phyloP scores from a whole-genome alignment of 108 stramenopile species.

The Cyclostephanos tholiformis region DNA sequence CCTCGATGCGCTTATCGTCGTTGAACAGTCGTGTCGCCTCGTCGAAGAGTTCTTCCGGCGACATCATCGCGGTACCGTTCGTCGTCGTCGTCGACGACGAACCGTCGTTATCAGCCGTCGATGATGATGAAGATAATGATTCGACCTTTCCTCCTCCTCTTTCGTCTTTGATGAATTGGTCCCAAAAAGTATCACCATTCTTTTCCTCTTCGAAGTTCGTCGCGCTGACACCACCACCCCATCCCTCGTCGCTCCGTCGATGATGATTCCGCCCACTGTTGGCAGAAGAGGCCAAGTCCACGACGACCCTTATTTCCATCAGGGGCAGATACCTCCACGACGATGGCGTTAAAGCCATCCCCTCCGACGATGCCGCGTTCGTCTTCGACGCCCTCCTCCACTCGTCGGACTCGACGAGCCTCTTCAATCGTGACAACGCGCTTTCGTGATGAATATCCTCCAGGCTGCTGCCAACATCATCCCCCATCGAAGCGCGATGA shows the following conservation, averaged over 20 bases:
- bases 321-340: no score
- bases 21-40: slow-evolving; percentile 65
- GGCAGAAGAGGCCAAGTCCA: no score
- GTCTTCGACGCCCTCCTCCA: background rate
- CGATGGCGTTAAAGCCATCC: background rate
- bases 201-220: background rate
- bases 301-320: no score
- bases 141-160: slow-evolving; percentile 19
- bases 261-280: background rate
- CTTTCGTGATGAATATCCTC: no score
- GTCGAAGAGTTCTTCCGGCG: slow-evolving; percentile 78
- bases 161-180: slow-evolving; percentile 6
- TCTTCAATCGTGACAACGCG: no score
- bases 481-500: slow-evolving; percentile 39
- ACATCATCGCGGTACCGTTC: slow-evolving; percentile 13
- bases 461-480: slow-evolving; percentile 3
- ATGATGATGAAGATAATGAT: background rate
- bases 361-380: no score
- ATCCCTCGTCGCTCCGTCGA: background rate
- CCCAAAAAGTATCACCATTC: slow-evolving; percentile 15
- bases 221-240: no score
- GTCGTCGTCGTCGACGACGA: background rate
- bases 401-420: no score
- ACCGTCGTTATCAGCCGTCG: no score
- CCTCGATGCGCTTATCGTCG: slow-evolving; percentile 58